A percentile compares a stretch with the other conserved stretches of the same genome.
Conservation (phyloP, 2,329 filamentous ascomycete genomes). For the Trichocomaceae sp. region DNA sequence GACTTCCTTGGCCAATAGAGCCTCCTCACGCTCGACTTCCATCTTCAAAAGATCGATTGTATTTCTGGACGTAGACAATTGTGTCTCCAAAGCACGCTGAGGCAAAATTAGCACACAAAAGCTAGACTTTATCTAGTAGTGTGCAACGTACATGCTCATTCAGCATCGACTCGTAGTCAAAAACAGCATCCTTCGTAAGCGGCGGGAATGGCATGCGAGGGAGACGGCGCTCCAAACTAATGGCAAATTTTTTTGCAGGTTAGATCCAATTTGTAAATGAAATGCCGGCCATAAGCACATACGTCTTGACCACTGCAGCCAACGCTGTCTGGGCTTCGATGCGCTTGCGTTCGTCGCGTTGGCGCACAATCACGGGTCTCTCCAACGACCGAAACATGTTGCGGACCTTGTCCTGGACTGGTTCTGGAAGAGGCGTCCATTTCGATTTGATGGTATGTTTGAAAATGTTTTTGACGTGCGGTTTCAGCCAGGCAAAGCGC, state of each 20-base stretch:
- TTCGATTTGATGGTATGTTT: constrained; percentile 41
- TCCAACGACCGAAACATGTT: constrained; percentile 38
- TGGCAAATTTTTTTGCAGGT: background rate
- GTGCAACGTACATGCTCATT: constrained; percentile 35
- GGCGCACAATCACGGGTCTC: constrained; percentile 37
- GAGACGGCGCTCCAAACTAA: constrained; percentile 35
- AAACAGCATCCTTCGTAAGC: constrained; percentile 35
- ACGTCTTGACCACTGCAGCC: constrained; percentile 38
- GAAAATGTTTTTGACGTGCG: constrained; percentile 36
- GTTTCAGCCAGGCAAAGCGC: constrained; percentile 35
- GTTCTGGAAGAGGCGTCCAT: constrained; percentile 40
- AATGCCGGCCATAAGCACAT: constrained; percentile 13
- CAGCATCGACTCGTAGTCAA: constrained; percentile 40
- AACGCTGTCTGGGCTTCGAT: constrained; percentile 38
- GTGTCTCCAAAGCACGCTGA: constrained; percentile 33
- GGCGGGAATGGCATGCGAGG: constrained; percentile 43
- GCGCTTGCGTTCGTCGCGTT: constrained; percentile 37
- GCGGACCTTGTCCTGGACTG: constrained; percentile 37
- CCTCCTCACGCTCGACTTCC: constrained; percentile 39
- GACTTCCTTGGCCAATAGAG: constrained; percentile 35
- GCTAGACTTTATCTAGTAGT: background rate
- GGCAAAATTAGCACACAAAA: background rate
- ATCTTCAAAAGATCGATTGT: constrained; percentile 35
- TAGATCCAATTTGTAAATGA: background rate
- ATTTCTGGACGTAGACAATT: constrained; percentile 34